Conservation (phyloP, 2,329 filamentous ascomycete species). For the Calonectria hongkongensis region DNA sequence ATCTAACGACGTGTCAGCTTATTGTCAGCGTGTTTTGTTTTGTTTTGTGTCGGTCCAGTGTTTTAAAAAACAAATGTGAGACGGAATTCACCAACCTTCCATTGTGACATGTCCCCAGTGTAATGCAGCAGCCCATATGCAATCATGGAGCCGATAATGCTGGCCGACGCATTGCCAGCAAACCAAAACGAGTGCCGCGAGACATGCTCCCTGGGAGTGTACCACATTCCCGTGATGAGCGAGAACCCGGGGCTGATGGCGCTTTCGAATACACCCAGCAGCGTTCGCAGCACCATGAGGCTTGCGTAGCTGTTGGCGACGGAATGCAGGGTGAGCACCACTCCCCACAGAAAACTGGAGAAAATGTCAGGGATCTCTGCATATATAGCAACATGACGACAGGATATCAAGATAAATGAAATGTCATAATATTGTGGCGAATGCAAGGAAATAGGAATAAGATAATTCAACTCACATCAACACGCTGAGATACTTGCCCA, state of each 20-base stretch:
- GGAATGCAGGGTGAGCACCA: conserved; percentile 59
- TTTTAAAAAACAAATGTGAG: too few relatives aligned
- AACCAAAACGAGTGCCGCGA: conserved; percentile 57
- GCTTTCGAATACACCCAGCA: conserved; percentile 54
- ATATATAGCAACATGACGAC: neutral
- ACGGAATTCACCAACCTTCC: conserved; percentile 27
- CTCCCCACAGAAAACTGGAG: conserved; percentile 54
- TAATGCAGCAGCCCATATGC: conserved; percentile 47
- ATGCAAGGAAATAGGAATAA: too few relatives aligned
- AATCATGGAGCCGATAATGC: conserved; percentile 52
- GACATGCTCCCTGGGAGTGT: conserved; percentile 54
- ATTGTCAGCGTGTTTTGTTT: too few relatives aligned
- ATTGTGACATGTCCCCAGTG: conserved; percentile 21
- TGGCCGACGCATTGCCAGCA: conserved; percentile 54
- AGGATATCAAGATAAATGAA: neutral
- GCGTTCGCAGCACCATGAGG: conserved; percentile 51
- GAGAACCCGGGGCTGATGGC: conserved; percentile 53
- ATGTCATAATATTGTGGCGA: too few relatives aligned
- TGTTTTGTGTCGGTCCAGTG: too few relatives aligned
- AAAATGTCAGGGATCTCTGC: neutral
- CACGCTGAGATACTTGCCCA: conserved; percentile 50
- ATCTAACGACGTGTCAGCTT: conserved; percentile 12
- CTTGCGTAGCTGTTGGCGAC: conserved; percentile 59
- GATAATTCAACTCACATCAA: conserved; percentile 35
- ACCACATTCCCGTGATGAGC: conserved; percentile 56